Conservation (phyloP, 306 rosid species). For the Fragaria vesca region DNA sequence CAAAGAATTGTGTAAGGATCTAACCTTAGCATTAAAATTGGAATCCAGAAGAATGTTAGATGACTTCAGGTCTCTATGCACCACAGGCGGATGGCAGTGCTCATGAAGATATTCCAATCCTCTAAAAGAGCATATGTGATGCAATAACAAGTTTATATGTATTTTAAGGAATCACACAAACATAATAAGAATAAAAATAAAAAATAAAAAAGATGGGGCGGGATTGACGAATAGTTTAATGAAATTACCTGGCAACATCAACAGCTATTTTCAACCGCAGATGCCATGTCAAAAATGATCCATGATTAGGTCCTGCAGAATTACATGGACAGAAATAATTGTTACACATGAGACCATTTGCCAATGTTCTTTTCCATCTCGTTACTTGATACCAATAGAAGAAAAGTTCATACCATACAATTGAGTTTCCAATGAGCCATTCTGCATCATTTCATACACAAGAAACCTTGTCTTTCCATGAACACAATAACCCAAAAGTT, state of each 20-base stretch:
- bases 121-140: slow-evolving; percentile 38
- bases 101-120: slow-evolving; percentile 93
- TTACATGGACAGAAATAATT: slow-evolving; percentile 16
- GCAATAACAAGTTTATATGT: slow-evolving; percentile 7
- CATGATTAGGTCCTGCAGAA: slow-evolving; percentile 58
- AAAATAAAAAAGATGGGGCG: not conserved
- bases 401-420: slow-evolving; percentile 52
- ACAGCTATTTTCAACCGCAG: slow-evolving; percentile 78
- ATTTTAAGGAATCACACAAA: not conserved
- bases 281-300: slow-evolving; percentile 73
- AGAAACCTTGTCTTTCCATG: slow-evolving; percentile 73
- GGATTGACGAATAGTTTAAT: not conserved
- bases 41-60: slow-evolving; percentile 87
- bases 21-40: slow-evolving; percentile 77
- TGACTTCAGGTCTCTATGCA: slow-evolving; percentile 75
- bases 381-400: slow-evolving; percentile 14
- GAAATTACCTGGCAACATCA: slow-evolving; percentile 73
- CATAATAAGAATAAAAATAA: not conserved
- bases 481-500: slow-evolving; percentile 74
- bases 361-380: not conserved
- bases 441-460: slow-evolving; percentile 74
- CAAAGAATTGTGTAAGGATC: slow-evolving; percentile 6
- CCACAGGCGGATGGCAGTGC: slow-evolving; percentile 73
- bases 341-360: not conserved
- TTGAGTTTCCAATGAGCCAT: slow-evolving; percentile 72